Conservation (phyloP, 2,329 filamentous ascomycete genomes). For the Aspergillus arachidicola region DNA sequence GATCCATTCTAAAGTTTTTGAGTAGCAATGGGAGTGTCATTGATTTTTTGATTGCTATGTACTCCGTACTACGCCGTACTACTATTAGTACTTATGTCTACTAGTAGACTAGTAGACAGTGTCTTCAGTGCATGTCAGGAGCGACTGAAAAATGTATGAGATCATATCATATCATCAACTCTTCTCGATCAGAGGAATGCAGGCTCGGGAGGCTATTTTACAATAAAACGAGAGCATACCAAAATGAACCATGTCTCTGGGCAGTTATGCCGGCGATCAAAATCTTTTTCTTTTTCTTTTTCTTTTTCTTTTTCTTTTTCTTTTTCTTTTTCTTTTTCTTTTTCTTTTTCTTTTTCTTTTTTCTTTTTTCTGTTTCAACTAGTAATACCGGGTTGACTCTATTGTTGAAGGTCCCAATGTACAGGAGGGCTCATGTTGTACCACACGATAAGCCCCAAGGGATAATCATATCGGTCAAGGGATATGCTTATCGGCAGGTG, state of each 20-base stretch:
- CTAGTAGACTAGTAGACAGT: no score
- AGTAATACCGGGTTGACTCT: background rate
- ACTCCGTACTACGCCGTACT: no score
- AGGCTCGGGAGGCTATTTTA: background rate
- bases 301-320: background rate
- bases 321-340: no score
- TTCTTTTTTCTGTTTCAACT: background rate
- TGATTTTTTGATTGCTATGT: background rate
- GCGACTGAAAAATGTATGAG: background rate
- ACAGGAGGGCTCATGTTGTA: conserved; percentile 7
- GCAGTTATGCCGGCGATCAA: background rate
- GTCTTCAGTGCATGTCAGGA: background rate
- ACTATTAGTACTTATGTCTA: background rate
- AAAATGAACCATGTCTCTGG: background rate
- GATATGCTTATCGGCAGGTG: conserved; percentile 10
- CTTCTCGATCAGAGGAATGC: background rate
- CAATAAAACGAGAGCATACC: background rate
- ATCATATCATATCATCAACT: background rate
- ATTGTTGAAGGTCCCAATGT: background rate
- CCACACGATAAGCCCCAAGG: conserved; percentile 3
- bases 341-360: background rate
- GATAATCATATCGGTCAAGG: conserved; percentile 8
- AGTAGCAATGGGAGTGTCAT: background rate
- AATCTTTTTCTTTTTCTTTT: background rate
- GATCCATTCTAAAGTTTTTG: background rate